Base-by-base conservation (phyloP, 805 yeast species). In the Kuraishia piskuri region DNA sequence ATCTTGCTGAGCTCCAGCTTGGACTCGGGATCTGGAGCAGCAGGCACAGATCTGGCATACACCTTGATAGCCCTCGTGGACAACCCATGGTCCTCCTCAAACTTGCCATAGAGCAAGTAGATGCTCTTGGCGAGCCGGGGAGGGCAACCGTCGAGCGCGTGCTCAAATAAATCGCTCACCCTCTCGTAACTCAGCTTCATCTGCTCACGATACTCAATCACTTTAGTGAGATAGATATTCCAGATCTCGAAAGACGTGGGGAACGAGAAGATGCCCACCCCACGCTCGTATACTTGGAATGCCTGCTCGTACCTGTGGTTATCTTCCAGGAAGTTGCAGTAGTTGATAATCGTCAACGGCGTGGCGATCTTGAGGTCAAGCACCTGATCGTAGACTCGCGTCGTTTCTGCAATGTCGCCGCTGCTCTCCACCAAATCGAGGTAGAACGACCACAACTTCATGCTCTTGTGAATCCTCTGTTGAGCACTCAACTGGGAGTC, bases 101-200 rank as follows among this genome's bases (percentile, higher is more conserved):
- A 81, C 37, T 81, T 68, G 1, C 85, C 79, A 62, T 86, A 88
- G 40, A 79, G 59, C 1, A 82, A 53, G 57, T 72, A 77, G 0
- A 89, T 68, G 0, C 80, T 64, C 54, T 77, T 77, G 49, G 77
- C 71, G n/a, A 74, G 60, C 22, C 74, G 66, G 0, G 67, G 50
- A 0, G 88, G 86, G 57, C 88, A 74, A 1, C 64, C 70, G 3
- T 69, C 72, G 3, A 88, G 59, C 4, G 90, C 78, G 48, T 82
- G 80, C 50, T 89, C 96, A 68, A 88, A 90, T 17, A 86, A 61
- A 54, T 88, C 96, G 40, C 96, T 70, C 5, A 87, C 67, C 56
- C 85, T 68, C 57, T 85, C 90, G 2, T 70, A 53, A 1, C 72
- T 66, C 22, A 77, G 57, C 10, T 68, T 58, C 31, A 71, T 55